Evolutionary conservation across 495 filamentous ascomycete species (phyloP), one percentile per base, ranked within the genome.

Genomic region (Ramalina intermedia): DNA sequence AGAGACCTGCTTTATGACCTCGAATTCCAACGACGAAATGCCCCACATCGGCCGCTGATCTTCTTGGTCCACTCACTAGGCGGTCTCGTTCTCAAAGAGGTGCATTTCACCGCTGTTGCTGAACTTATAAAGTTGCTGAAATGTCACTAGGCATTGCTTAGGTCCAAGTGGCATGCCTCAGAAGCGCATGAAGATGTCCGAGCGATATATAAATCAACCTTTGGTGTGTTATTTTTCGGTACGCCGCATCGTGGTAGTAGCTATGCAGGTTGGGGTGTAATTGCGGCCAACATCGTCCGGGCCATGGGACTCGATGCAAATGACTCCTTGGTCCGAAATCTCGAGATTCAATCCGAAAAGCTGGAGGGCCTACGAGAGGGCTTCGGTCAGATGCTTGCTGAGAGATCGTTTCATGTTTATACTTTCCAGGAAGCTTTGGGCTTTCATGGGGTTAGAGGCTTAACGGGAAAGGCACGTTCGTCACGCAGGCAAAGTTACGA

Each of bases 381-480:
- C 3, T 52, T 54, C 14, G n/a, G 37, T 26, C 23, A 41, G 5
- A 37, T 54, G n/a, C 38, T 54, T 4, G 6, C n/a, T 8, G 27
- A 49, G 6, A 33, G 29, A 12, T 12, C 21, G 16, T 24, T 53
- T n/a, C 29, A 17, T 12, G 14, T 54, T 3, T 52, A 43, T 21
- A 45, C 51, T 12, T 54, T 54, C 24, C 46, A 54, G 33, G 48
- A 54, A 33, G 39, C 38, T n/a, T 14, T 21, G 3, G 51, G 51
- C 17, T 35, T 43, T n/a, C 33, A 52, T 2, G 27, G 51, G 29
- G 4, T 46, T 2, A 8, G 14, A 14, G 11, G 20, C 4, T 17
- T 54, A 16, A 39, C 27, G 4, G 27, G 37, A 2, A 53, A 53
- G 39, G 51, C 51, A 49, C 9, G 17, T 35, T 20, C 23, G 23